Evolutionary conservation across 768 basidiomycete species (phyloP).

Genomic region (Tricholoma terreum): DNA sequence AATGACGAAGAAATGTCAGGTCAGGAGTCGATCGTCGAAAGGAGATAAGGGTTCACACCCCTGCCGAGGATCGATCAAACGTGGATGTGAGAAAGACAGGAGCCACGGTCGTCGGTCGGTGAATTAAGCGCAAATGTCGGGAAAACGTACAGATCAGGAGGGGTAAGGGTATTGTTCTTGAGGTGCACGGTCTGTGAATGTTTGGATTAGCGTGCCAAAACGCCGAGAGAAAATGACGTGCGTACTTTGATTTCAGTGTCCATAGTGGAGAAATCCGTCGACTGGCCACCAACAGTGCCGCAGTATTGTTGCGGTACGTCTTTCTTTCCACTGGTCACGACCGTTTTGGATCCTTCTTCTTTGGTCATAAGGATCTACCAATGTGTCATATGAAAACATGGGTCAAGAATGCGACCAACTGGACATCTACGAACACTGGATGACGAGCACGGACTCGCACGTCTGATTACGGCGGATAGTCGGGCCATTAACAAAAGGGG

Average conservation of each 20-base stretch:
- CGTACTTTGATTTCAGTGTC: conserved; percentile 56
- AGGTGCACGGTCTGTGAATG: conserved; percentile 42
- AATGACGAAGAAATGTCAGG: conserved; percentile 1
- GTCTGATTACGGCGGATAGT: conserved; percentile 26
- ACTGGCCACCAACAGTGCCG: conserved; percentile 63
- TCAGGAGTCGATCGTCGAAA: conserved; percentile 1
- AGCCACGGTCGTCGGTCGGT: conserved; percentile 3
- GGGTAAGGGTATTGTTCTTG: conserved; percentile 53
- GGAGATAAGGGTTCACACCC: conserved; percentile 4
- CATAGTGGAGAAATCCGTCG: conserved; percentile 53
- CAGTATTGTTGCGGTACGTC: conserved; percentile 52
- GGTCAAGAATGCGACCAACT: background rate
- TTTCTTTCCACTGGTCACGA: conserved; percentile 54
- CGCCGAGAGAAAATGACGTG: background rate
- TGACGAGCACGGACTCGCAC: conserved; percentile 45
- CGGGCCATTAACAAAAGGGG: background rate
- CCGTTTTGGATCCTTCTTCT: conserved; percentile 51
- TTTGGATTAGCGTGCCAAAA: conserved; percentile 2
- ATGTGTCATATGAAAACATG: background rate
- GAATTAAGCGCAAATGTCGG: conserved; percentile 1
- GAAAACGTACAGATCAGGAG: conserved; percentile 54
- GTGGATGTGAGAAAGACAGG: conserved; percentile 12
- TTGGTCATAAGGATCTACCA: conserved; percentile 57
- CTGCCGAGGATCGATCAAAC: conserved; percentile 5
- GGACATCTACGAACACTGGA: conserved; percentile 36